Evolutionary conservation across 257 asterid genomes (phyloP), one percentile per base, ranked within the genome.

Genomic region (Prunella vulgaris): DNA sequence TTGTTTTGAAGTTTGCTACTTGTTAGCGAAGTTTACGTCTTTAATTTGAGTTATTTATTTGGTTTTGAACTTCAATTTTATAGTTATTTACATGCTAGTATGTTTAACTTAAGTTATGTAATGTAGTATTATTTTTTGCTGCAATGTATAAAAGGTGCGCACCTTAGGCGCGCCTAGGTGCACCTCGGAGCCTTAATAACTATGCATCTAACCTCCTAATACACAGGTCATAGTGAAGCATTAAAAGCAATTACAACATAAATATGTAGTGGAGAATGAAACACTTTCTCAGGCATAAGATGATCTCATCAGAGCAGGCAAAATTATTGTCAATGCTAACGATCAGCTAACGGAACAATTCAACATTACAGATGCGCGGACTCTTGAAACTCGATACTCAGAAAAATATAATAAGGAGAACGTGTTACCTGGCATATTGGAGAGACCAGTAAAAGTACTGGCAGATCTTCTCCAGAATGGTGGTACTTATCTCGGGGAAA

Each of bases 361-460:
- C 21, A 76, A 42, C 21, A 14, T 21, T 1, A 57, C 27, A 13
- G 21, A 48, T 1, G 0, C 13, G 25, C 10, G 7, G 17, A 44
- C 15, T 25, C 28, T 27, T 24, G 24, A 13, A 58, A 58, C 7
- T 63, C 9, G 21, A 60, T 17, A 1, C 7, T 22, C 10, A 13
- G 17, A 56, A 14, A 61, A 15, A 54, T 46, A 13, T 14, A 20
- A 33, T 20, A 51, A 7, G 5, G 58, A 49, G 65, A 35, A 5
- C 60, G 59, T 38, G 63, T 42, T 25, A 89, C 97, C 97, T 93
- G 65, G 99, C 95, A 77, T 93, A 93, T 65, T 90, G 96, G 74
- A 90, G 99, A 74, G 96, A 87, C 99, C 99, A 93, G 81, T 93
- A 86, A 67, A 93, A 90, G 78, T 93, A 93, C 85, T 91, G 99